phyloP scores from a whole-genome alignment of 2,329 filamentous ascomycete species.

The Aspergillus calidoustus region DNA sequence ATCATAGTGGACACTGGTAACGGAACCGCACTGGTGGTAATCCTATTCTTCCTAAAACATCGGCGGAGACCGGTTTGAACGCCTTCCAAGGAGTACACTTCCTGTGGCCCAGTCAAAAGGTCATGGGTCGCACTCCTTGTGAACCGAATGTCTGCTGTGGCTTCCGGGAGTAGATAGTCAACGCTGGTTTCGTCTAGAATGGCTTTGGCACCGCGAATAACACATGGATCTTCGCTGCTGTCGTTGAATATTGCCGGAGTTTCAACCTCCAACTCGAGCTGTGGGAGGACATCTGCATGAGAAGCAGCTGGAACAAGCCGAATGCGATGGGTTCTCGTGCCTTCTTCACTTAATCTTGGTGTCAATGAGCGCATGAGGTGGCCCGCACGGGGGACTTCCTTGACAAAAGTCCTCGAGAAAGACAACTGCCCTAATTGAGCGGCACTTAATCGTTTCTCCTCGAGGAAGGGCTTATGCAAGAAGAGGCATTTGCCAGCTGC shows the following conservation, averaged over 20 bases:
- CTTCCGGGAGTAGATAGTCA: conserved; percentile 47
- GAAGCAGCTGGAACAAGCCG: conserved; percentile 38
- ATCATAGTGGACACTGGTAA: conserved; percentile 40
- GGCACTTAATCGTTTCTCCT: conserved; percentile 31
- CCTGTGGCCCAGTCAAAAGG: conserved; percentile 24
- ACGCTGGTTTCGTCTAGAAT: conserved; percentile 37
- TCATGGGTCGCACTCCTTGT: conserved; percentile 39
- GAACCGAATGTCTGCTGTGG: conserved; percentile 45
- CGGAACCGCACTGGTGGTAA: conserved; percentile 19
- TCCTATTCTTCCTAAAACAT: conserved; percentile 23
- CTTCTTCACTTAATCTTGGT: conserved; percentile 21
- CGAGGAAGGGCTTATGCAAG: conserved; percentile 28
- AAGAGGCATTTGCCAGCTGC: conserved; percentile 47
- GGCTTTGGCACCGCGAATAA: conserved; percentile 36
- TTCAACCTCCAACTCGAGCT: conserved; percentile 39
- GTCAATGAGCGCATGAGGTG: conserved; percentile 37
- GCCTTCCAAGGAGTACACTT: conserved; percentile 21
- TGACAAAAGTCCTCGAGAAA: conserved; percentile 39
- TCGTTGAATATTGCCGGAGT: conserved; percentile 4
- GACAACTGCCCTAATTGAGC: conserved; percentile 36
- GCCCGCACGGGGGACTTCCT: conserved; percentile 38
- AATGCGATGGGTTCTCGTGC: conserved; percentile 32
- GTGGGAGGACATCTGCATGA: conserved; percentile 31
- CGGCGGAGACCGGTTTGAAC: conserved; percentile 29
- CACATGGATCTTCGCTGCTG: conserved; percentile 19